phyloP scores from a whole-genome alignment of 2,329 filamentous ascomycete genomes.

The Fusarium nematophilum region DNA sequence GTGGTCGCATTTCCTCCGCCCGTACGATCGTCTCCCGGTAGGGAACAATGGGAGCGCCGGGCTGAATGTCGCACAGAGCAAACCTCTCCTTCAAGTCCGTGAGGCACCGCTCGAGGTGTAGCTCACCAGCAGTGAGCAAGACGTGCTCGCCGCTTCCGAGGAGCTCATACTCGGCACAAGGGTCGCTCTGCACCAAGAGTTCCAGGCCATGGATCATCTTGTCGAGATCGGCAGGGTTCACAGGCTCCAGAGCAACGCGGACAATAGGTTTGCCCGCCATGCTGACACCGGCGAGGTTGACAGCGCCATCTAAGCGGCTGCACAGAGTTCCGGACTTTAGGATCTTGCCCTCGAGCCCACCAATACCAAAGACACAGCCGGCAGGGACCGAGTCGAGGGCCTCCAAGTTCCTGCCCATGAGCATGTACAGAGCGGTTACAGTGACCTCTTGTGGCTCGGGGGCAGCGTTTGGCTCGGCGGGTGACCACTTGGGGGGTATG shows the following conservation, averaged over 20 bases:
- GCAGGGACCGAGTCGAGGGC: slow-evolving; percentile 86
- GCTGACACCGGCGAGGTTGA: slow-evolving; percentile 88
- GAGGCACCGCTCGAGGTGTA: slow-evolving; percentile 93
- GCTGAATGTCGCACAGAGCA: slow-evolving; percentile 93
- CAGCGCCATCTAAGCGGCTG: slow-evolving; percentile 84
- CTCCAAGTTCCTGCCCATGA: slow-evolving; percentile 94
- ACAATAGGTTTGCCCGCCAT: slow-evolving; percentile 91
- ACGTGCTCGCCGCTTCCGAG: slow-evolving; percentile 95
- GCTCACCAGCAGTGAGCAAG: slow-evolving; percentile 89
- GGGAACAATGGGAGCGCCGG: slow-evolving; percentile 92
- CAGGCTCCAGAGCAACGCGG: slow-evolving; percentile 92
- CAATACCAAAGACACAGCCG: slow-evolving; percentile 95
- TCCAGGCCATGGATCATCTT: slow-evolving; percentile 93
- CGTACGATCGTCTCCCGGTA: slow-evolving; percentile 93
- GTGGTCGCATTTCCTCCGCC: slow-evolving; percentile 90
- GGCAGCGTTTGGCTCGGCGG: slow-evolving; percentile 76
- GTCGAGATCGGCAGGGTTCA: slow-evolving; percentile 88
- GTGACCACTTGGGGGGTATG: slow-evolving; percentile 91
- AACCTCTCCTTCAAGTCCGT: slow-evolving; percentile 94
- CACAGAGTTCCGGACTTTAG: slow-evolving; percentile 95
- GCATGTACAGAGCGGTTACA: slow-evolving; percentile 88
- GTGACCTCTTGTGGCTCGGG: slow-evolving; percentile 85
- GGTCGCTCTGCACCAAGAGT: slow-evolving; percentile 92
- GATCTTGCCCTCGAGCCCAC: slow-evolving; percentile 91
- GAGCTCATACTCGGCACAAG: slow-evolving; percentile 95